Evolutionary conservation across 176 grass and related monocot genomes (phyloP).

Genomic region (Chloris gayana): DNA sequence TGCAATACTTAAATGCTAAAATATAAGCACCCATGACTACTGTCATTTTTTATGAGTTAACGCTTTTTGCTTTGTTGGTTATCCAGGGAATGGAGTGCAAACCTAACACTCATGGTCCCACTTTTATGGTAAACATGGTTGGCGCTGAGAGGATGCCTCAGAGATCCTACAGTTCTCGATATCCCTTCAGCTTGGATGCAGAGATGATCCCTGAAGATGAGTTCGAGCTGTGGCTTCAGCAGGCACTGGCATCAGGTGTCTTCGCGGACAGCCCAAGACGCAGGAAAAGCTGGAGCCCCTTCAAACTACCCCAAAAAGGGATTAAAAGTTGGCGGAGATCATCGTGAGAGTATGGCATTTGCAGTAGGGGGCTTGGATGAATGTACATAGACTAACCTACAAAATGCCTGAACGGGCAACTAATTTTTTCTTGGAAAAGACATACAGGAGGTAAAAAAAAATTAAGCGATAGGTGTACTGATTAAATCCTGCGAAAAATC

Average conservation of each 20-base stretch:
- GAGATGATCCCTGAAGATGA: conserved; percentile 94
- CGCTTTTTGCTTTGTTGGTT: conserved; percentile 22
- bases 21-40: conserved; percentile 5
- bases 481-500: conserved; percentile 42
- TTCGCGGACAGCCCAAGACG: conserved; percentile 93
- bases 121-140: conserved; percentile 99
- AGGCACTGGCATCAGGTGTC: conserved; percentile 82
- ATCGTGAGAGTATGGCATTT: conserved; percentile 37
- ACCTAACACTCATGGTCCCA: conserved; percentile 94
- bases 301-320: conserved; percentile 91
- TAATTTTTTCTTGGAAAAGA: conserved; percentile 54
- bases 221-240: conserved; percentile 90
- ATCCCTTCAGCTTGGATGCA: conserved; percentile 86
- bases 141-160: conserved; percentile 69
- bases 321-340: conserved; percentile 77
- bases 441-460: conserved; percentile 6
- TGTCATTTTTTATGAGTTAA: neutral
- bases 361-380: conserved; percentile 7
- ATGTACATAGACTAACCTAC: conserved; percentile 68
- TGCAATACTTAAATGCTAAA: neutral
- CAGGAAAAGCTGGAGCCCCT: conserved; percentile 95
- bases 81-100: conserved; percentile 93
- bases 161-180: conserved; percentile 65
- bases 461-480: conserved; percentile 25
- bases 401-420: conserved; percentile 41